These are phyloP conservation scores for Petunia hybrid DNA, from an alignment of 305 asterid species.

Conservation along the genomic window DNA sequence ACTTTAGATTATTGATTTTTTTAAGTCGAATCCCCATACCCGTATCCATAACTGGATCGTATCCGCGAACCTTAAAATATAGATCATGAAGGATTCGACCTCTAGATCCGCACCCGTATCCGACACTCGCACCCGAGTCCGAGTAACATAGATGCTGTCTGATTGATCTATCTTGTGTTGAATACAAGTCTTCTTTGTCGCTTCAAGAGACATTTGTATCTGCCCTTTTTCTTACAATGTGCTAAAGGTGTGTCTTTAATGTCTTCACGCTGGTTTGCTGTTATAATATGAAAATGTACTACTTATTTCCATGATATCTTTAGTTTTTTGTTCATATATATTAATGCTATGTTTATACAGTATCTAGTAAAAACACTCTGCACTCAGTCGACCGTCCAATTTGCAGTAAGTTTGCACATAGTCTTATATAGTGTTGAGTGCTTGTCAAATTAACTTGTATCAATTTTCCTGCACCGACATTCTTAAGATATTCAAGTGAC, in stretches of 20 bases:
- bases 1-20: too few species aligned
- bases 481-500: too few species aligned
- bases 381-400: background rate
- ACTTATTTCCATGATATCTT: constrained; percentile 1
- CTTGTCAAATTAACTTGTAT: background rate
- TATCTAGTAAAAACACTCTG: background rate
- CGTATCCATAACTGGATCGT: too few species aligned
- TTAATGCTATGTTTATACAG: background rate
- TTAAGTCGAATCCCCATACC: too few species aligned
- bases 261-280: constrained; percentile 3
- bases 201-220: background rate
- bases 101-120: too few species aligned
- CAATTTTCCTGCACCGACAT: background rate
- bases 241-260: too few species aligned
- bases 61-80: too few species aligned
- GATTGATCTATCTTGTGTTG: background rate
- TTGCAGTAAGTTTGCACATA: background rate
- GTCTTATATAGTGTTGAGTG: background rate
- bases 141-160: too few species aligned
- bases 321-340: background rate
- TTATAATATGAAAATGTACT: background rate
- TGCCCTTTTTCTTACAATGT: background rate
- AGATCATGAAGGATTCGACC: too few species aligned
- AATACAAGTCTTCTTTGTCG: background rate
- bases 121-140: too few species aligned